Evolutionary conservation across 352 stramenopile species (phyloP).

Genomic region (Phytophthora cajani): DNA sequence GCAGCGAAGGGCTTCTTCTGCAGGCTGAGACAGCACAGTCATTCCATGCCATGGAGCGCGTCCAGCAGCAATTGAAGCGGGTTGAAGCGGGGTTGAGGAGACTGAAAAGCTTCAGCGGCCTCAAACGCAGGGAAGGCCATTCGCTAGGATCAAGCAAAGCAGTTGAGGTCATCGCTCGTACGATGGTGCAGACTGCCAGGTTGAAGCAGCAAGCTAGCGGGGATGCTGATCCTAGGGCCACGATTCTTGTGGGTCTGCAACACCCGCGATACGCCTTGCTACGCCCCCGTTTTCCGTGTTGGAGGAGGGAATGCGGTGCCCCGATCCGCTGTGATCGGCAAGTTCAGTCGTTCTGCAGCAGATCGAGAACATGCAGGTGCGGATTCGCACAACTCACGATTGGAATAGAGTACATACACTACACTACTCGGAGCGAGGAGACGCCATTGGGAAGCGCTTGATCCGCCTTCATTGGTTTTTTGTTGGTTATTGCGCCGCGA

Average conservation of each 20-base stretch:
- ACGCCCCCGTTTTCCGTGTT: constrained; percentile 33
- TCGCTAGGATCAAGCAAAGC: not conserved
- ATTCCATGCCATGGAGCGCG: not conserved
- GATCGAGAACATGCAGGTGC: constrained; percentile 9
- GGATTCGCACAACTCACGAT: not conserved
- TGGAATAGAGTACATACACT: not conserved
- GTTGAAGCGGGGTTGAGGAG: not conserved
- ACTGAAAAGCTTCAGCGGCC: not conserved
- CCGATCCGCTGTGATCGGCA: not conserved
- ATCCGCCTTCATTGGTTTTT: not conserved
- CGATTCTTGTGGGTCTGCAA: constrained; percentile 15
- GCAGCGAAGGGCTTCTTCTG: not conserved
- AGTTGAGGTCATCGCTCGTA: not conserved
- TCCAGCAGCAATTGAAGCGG: not conserved
- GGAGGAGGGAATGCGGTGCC: constrained; percentile 18
- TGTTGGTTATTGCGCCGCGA: not conserved
- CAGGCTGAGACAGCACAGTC: not conserved
- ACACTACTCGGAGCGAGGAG: not conserved
- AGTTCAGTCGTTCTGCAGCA: constrained; percentile 7
- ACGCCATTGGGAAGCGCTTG: not conserved
- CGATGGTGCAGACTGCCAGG: not conserved
- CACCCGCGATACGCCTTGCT: constrained; percentile 8
- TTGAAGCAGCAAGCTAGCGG: not conserved
- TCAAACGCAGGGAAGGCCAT: not conserved
- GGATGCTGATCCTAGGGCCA: not conserved